Base-by-base conservation (phyloP, 75 land plant species). In the Azolla pinnata region DNA sequence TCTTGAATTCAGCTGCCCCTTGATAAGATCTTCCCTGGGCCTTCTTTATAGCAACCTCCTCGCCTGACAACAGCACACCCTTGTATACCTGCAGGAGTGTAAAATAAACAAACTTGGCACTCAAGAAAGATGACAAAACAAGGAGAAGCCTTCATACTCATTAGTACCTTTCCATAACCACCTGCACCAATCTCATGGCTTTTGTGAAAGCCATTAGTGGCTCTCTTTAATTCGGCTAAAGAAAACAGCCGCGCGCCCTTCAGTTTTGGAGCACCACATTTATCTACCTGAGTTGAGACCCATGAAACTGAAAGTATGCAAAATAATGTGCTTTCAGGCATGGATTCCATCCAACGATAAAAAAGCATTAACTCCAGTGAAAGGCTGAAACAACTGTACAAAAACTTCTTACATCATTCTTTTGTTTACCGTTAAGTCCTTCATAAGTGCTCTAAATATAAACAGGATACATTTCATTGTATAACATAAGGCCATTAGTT, bases 21-120 rank as follows among this genome's bases (percentile, higher is more conserved):
- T 90, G 96, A 69, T 77, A 71, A 8, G 96, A 86, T 32, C 71
- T 84, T 49, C 63, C 72, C 32, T 81, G 78, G 1, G 96, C 91
- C 63, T 82, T 78, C 68, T 90, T 90, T 32, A 90, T 81, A n/a
- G 96, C 96, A 14, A 90, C 72, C 24, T 73, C 20, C 56, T 86
- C 74, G 14, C 81, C 87, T 51, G 29, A 56, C 19, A 73, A 51
- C 25, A 86, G 73, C 0, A 57, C 67, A 50, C 84, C 91, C 34
- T 66, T 79, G 44, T 86, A 86, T 21, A 83, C 96, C 90, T 88
- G 77, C 29, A 48, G 9, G 29, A 62, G 9, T 27, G 19, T 47
- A n/a, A n/a, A n/a, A n/a, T n/a, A n/a, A n/a, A n/a, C n/a, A n/a
- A n/a, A n/a, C n/a, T n/a, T n/a, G n/a, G n/a, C n/a, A n/a, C n/a